Percentiles rank a stretch among this genome's conserved stretches.
Conservation (phyloP, 495 filamentous ascomycete genomes). For the Astrothelium macrocarpum region DNA sequence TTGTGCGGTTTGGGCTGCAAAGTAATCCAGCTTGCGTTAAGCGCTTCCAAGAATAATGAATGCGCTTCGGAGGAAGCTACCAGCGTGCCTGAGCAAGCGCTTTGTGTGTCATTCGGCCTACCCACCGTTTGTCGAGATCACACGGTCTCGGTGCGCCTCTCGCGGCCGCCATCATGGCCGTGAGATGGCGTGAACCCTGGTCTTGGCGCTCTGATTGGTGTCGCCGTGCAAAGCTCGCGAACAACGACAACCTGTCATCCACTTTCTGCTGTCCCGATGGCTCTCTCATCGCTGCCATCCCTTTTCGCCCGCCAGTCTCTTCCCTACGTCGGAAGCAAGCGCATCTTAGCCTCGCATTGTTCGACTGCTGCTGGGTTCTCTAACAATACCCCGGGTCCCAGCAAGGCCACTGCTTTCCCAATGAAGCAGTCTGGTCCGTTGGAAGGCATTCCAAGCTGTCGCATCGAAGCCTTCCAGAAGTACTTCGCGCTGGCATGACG, state of each 20-base stretch:
- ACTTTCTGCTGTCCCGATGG: slow-evolving; percentile 13
- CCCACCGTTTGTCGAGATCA: neutral
- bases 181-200: neutral
- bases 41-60: slow-evolving; percentile 6
- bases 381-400: slow-evolving; percentile 1
- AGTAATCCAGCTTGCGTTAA: neutral
- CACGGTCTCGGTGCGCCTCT: slow-evolving; percentile 3
- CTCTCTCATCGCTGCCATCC: slow-evolving; percentile 1
- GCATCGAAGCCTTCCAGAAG: slow-evolving; percentile 6
- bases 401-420: neutral
- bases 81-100: neutral
- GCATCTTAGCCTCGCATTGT: neutral
- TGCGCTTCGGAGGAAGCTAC: neutral
- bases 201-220: neutral
- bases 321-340: slow-evolving; percentile 2
- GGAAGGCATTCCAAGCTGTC: neutral
- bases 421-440: slow-evolving; percentile 4
- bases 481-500: neutral
- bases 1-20: neutral
- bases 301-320: slow-evolving; percentile 4
- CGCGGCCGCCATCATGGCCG: slow-evolving; percentile 1
- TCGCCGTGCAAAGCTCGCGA: neutral
- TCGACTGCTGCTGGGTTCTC: neutral
- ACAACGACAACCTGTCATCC: slow-evolving; percentile 29
- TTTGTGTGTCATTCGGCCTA: neutral